Evolutionary conservation across 2,329 filamentous ascomycete genomes (phyloP), one percentile per base, ranked within the genome.

Genomic region (Pestalotiopsis sp.): DNA sequence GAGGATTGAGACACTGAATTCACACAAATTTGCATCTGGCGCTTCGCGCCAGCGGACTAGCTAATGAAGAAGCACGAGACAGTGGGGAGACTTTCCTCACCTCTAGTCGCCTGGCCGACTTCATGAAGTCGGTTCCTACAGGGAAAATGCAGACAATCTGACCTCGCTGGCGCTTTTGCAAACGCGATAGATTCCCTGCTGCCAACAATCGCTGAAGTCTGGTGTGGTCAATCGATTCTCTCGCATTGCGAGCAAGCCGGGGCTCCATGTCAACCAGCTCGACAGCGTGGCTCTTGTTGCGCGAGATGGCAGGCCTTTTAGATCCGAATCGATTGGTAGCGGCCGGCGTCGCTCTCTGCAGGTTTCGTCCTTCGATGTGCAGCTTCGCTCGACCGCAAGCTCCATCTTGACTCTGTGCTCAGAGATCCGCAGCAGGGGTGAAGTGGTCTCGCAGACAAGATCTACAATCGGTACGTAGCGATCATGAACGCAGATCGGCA

Each of bases 1-100:
- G 74, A 59, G 11, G 78, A 81, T 70, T 73, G 77, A 76, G 12
- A 17, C n/a, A 20, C n/a, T 38, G 4, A 13, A 36, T 27, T 14
- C 13, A 38, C 12, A 23, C 31, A 36, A 36, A 36, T 36, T 7
- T 36, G 31, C 31, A 9, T 36, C 31, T 49, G 41, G 13, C 41
- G 6, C 7, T 3, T 49, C n/a, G 41, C 41, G 6, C 41, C 41
- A 49, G 4, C 13, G n/a, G 7, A 49, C n/a, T n/a, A 49, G 13
- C 41, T 49, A 2, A 49, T 17, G 41, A n/a, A 49, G 41, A 49
- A 49, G 31, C 31, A 36, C 31, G 31, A 36, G 31, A 9, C 31
- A 2, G 31, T 36, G 31, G 31, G 2, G 31, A 2, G 31, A 36
- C 31, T 36, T 36, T 7, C 31, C 31, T 36, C 31, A 36, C 31